Evolutionary conservation across 129 eudicot genomes (phyloP).

Genomic region (Saussurea involucrata): DNA sequence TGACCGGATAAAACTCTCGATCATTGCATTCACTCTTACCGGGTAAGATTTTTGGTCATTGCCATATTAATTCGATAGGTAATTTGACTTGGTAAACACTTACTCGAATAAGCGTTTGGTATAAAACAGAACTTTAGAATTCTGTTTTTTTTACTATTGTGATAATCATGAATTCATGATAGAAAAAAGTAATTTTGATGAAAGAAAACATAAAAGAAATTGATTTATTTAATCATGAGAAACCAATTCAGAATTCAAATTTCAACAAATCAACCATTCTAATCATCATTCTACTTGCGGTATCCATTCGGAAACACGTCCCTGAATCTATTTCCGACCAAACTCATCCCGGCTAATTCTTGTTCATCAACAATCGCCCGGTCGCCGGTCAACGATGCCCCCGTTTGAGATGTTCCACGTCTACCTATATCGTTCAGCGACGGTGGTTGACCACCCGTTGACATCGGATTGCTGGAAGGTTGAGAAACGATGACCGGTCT

Average conservation of each 20-base stretch:
- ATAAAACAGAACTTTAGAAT: too few relatives aligned
- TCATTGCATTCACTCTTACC: too few relatives aligned
- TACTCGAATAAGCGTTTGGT: too few relatives aligned
- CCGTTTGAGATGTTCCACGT: slow-evolving; percentile 5
- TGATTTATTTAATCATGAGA: not conserved
- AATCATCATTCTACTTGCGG: not conserved
- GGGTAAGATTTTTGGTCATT: too few relatives aligned
- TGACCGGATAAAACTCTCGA: too few relatives aligned
- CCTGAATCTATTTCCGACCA: not conserved
- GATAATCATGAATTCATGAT: too few relatives aligned
- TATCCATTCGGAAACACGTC: not conserved
- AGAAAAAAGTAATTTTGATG: too few relatives aligned
- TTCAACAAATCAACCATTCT: too few relatives aligned
- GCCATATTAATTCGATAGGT: too few relatives aligned
- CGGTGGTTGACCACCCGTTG: not conserved
- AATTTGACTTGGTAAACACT: too few relatives aligned
- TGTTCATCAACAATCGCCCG: not conserved
- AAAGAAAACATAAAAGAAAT: too few relatives aligned
- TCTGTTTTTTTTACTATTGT: too few relatives aligned
- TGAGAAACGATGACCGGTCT: not conserved
- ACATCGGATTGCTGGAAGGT: not conserved
- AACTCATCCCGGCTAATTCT: not conserved
- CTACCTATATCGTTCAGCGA: not conserved
- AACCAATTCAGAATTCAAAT: not conserved
- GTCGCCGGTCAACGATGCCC: not conserved